A percentile compares a stretch with the other conserved stretches of the same genome.
These are phyloP conservation scores for Candida ficus DNA, from an alignment of 805 yeast species.

Conservation along the genomic window DNA sequence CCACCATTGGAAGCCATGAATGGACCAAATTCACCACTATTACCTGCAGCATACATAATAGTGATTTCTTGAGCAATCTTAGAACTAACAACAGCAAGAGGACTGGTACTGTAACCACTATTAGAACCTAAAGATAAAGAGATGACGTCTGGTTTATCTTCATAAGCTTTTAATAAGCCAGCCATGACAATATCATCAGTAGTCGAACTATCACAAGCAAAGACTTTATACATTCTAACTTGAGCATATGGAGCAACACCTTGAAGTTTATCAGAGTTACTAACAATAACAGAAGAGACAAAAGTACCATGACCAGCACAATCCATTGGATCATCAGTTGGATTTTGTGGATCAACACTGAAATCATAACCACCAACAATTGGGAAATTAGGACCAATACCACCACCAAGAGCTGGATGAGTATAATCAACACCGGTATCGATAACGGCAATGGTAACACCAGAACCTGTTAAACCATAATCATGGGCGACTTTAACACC, in stretches of 20 bases:
- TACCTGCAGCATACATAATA: slow-evolving; percentile 16
- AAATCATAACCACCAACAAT: slow-evolving; percentile 15
- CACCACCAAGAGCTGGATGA: slow-evolving; percentile 10
- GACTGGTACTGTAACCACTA: slow-evolving; percentile 11
- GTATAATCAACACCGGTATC: slow-evolving; percentile 11
- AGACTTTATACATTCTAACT: slow-evolving; percentile 13
- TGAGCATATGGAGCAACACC: slow-evolving; percentile 19
- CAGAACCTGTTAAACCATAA: slow-evolving; percentile 6
- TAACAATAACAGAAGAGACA: slow-evolving; percentile 15
- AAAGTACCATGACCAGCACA: slow-evolving; percentile 19
- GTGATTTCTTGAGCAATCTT: slow-evolving; percentile 10
- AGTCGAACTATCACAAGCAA: slow-evolving; percentile 9
- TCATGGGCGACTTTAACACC: slow-evolving; percentile 7
- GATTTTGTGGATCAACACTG: slow-evolving; percentile 5
- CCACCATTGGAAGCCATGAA: slow-evolving; percentile 14
- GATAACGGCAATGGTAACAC: slow-evolving; percentile 7
- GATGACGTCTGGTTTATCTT: slow-evolving; percentile 13
- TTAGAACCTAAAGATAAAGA: slow-evolving; percentile 12
- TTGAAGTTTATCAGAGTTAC: slow-evolving; percentile 1
- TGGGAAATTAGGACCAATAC: slow-evolving; percentile 9
- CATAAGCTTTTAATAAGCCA: slow-evolving; percentile 13
- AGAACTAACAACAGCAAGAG: slow-evolving; percentile 11
- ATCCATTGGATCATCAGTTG: slow-evolving; percentile 13
- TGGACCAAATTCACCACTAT: slow-evolving; percentile 12
- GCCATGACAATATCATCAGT: slow-evolving; percentile 13